phyloP scores from a whole-genome alignment of 2,329 filamentous ascomycete genomes.

The Fusarium tanahbumbuense region DNA sequence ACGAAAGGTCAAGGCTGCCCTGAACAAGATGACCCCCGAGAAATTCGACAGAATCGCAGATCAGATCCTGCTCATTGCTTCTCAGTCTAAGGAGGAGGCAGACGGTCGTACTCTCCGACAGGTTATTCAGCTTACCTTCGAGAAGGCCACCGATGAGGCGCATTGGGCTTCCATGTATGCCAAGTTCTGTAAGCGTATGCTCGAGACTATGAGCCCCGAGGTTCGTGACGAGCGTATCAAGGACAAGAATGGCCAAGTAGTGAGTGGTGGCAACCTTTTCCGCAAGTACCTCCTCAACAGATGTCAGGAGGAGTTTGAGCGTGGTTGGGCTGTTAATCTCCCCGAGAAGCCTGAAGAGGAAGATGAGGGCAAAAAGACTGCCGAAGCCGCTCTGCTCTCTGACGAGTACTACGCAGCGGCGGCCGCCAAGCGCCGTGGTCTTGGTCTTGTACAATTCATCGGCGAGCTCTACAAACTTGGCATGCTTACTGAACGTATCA shows the following conservation, averaged over 20 bases:
- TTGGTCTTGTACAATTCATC: conserved; percentile 98
- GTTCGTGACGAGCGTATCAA: conserved; percentile 95
- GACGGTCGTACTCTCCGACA: conserved; percentile 95
- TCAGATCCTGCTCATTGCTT: conserved; percentile 91
- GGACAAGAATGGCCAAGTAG: conserved; percentile 88
- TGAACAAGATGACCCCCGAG: conserved; percentile 99
- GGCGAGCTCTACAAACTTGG: conserved; percentile 98
- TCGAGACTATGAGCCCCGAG: conserved; percentile 92
- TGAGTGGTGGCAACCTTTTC: conserved; percentile 94
- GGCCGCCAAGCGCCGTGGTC: conserved; percentile 93
- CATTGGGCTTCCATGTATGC: conserved; percentile 99
- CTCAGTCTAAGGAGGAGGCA: conserved; percentile 93
- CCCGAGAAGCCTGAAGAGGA: conserved; percentile 77
- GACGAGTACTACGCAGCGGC: conserved; percentile 97
- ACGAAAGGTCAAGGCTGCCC: conserved; percentile 96
- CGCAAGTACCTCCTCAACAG: conserved; percentile 98
- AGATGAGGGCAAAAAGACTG: conserved; percentile 64
- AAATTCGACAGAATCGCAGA: conserved; percentile 97
- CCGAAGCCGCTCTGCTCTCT: conserved; percentile 85
- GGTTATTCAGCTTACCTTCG: conserved; percentile 98
- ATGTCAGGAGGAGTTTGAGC: conserved; percentile 98
- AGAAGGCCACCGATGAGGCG: conserved; percentile 98
- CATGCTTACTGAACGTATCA: conserved; percentile 99
- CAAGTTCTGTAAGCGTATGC: conserved; percentile 97
- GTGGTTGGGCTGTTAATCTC: conserved; percentile 92